Conservation (phyloP, 306 rosid genomes). For the Gleditsia sinensis region DNA sequence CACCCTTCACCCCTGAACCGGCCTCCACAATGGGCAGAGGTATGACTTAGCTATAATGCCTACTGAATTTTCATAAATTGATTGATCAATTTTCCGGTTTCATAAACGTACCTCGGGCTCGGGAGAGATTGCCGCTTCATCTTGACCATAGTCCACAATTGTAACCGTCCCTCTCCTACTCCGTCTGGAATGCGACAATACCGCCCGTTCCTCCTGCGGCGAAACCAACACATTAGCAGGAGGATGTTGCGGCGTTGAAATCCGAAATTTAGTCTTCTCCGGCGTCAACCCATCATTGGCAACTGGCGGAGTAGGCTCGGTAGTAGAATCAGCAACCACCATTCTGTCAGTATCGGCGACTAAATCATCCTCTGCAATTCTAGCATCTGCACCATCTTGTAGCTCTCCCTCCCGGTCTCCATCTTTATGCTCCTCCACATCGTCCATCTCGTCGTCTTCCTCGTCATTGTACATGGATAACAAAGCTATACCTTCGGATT, state of each 20-base stretch:
- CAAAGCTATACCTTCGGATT: slow-evolving; percentile 77
- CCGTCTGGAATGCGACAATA: slow-evolving; percentile 28
- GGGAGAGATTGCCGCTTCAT: slow-evolving; percentile 95
- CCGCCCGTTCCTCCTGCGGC: slow-evolving; percentile 38
- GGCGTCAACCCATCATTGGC: slow-evolving; percentile 36
- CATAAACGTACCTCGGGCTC: slow-evolving; percentile 70
- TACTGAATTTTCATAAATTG: background rate
- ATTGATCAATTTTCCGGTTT: background rate
- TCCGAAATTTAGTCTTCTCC: slow-evolving; percentile 45
- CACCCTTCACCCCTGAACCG: background rate
- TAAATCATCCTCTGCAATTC: slow-evolving; percentile 52
- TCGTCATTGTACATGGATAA: slow-evolving; percentile 82
- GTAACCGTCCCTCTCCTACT: slow-evolving; percentile 62
- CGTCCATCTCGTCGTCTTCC: slow-evolving; percentile 72
- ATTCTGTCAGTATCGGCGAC: slow-evolving; percentile 35
- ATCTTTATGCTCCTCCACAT: slow-evolving; percentile 43
- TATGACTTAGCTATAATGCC: background rate
- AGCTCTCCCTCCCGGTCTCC: slow-evolving; percentile 9
- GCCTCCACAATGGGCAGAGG: background rate
- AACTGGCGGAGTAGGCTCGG: slow-evolving; percentile 22
- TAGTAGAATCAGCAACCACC: slow-evolving; percentile 39
- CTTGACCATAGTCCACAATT: slow-evolving; percentile 90
- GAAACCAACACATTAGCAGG: slow-evolving; percentile 41
- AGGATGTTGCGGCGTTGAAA: slow-evolving; percentile 44
- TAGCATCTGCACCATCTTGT: slow-evolving; percentile 34